Evolutionary conservation across 2,329 filamentous ascomycete genomes (phyloP).

Genomic region (Cladosporium sp.): DNA sequence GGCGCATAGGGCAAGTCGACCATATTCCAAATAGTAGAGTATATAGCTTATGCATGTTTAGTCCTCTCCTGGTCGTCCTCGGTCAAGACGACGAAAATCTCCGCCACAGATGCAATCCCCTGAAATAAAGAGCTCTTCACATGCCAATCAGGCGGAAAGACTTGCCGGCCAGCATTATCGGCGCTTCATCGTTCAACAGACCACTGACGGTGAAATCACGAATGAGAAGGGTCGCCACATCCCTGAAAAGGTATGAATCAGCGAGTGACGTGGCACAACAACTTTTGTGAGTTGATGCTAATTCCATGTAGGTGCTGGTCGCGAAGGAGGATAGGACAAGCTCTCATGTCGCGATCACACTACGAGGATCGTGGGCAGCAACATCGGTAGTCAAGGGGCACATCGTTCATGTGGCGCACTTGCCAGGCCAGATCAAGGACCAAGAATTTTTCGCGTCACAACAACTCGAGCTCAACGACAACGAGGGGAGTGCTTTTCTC

Average conservation of each 20-base stretch:
- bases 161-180: constrained; percentile 11
- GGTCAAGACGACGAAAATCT: constrained; percentile 14
- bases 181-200: constrained; percentile 74
- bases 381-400: constrained; percentile 69
- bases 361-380: constrained; percentile 83
- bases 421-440: constrained; percentile 50
- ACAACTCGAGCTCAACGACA: constrained; percentile 72
- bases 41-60: constrained; percentile 33
- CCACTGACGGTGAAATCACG: constrained; percentile 64
- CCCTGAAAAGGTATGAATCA: constrained; percentile 43
- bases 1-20: constrained; percentile 44
- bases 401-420: constrained; percentile 68
- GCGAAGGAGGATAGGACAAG: constrained; percentile 73
- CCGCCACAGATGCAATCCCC: constrained; percentile 14
- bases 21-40: constrained; percentile 20
- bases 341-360: constrained; percentile 60
- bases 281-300: too few species aligned
- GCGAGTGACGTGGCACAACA: too few species aligned
- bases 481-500: constrained; percentile 63
- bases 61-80: constrained; percentile 22
- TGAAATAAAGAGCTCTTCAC: neutral
- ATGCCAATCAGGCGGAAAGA: neutral
- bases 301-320: constrained; percentile 76
- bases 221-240: constrained; percentile 61
- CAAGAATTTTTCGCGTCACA: constrained; percentile 48